phyloP scores from a whole-genome alignment of 192 early-diverging fungal genomes.

The Umbelopsis sp. region DNA sequence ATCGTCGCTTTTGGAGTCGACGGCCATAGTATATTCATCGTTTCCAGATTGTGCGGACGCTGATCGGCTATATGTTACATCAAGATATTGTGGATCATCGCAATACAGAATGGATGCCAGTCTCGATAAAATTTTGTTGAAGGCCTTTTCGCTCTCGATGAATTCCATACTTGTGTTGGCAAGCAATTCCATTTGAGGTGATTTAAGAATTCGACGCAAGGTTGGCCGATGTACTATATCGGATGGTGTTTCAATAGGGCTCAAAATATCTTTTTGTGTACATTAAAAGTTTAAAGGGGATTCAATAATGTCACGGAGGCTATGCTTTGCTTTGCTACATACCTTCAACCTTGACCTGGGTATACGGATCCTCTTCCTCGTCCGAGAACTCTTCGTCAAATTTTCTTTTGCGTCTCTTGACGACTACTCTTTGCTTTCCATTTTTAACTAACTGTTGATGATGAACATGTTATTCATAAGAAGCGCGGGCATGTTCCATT shows the following conservation, averaged over 20 bases:
- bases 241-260: constrained; percentile 56
- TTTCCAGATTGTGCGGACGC: constrained; percentile 14
- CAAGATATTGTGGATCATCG: constrained; percentile 65
- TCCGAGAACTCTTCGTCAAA: constrained; percentile 44
- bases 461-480: neutral
- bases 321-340: constrained; percentile 11
- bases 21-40: constrained; percentile 16
- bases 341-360: constrained; percentile 63
- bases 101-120: constrained; percentile 55
- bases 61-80: constrained; percentile 54
- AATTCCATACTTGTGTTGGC: constrained; percentile 60
- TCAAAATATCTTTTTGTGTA: constrained; percentile 45
- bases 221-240: constrained; percentile 54
- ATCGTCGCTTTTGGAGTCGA: constrained; percentile 6
- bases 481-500: constrained; percentile 23
- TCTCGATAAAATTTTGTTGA: constrained; percentile 60
- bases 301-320: neutral
- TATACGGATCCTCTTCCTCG: constrained; percentile 64
- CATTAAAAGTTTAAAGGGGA: neutral
- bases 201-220: constrained; percentile 55
- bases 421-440: constrained; percentile 42
- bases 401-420: constrained; percentile 35
- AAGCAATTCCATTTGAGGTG: constrained; percentile 54
- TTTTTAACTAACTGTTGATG: constrained; percentile 38
- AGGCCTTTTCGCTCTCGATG: constrained; percentile 65